Conservation (phyloP, 1,284 basidiomycete species). For the Rhodotorula sp. region DNA sequence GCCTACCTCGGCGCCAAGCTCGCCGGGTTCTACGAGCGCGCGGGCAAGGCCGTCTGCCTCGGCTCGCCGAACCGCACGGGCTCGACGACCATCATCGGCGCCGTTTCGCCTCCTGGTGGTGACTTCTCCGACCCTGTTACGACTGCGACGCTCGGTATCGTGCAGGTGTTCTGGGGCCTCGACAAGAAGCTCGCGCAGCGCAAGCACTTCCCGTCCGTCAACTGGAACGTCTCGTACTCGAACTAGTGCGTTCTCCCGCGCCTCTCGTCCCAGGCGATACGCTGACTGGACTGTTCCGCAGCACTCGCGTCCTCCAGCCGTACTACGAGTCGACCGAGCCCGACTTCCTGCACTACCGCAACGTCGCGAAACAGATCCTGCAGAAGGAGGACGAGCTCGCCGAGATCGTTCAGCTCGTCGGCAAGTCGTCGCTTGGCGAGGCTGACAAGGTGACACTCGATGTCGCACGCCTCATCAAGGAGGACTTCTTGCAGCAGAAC, state of each 20-base stretch:
- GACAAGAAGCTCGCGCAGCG: constrained; percentile 83
- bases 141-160: constrained; percentile 93
- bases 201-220: constrained; percentile 65
- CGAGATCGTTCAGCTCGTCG: constrained; percentile 98
- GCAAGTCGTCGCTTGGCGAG: constrained; percentile 96
- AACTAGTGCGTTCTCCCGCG: constrained; percentile 64
- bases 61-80: constrained; percentile 87
- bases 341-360: constrained; percentile 89
- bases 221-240: constrained; percentile 98
- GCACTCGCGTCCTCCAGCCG: constrained; percentile 85
- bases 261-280: background rate
- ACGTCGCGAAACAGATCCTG: constrained; percentile 90
- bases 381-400: constrained; percentile 99
- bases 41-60: constrained; percentile 92
- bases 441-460: constrained; percentile 98
- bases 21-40: constrained; percentile 97
- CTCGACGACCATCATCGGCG: constrained; percentile 97
- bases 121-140: constrained; percentile 99
- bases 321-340: constrained; percentile 89
- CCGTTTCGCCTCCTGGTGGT: constrained; percentile 97
- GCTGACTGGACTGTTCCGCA: background rate
- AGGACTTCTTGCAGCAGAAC: constrained; percentile 96
- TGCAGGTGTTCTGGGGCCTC: constrained; percentile 97
- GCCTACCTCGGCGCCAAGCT: constrained; percentile 96
- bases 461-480: constrained; percentile 88